Evolutionary conservation across 805 yeast species (phyloP), one percentile per base, ranked within the genome.

Genomic region (Cyberlindnera amylophila): DNA sequence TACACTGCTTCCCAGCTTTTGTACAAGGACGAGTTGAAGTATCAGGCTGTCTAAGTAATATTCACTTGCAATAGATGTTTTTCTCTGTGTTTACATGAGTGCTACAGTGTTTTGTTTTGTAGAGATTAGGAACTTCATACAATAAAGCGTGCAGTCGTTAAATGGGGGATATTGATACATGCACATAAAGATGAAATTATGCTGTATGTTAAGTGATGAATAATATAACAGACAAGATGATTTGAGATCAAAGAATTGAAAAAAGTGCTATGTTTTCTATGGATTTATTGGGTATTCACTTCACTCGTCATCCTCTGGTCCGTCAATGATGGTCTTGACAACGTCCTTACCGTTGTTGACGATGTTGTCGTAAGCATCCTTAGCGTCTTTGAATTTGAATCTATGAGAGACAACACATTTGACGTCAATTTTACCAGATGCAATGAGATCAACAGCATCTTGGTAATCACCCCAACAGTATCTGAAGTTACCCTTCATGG

Each of bases 291-390:
- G n/a, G n/a, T n/a, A n/a, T n/a, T n/a, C n/a, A n/a, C n/a, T n/a
- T 28, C 27, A 38, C 12, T 44, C 36, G 21, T 41, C 45, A 19
- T 52, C 54, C 35, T 55, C 59, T 4, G 96, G 96, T 4, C 96
- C 96, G 40, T 75, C 81, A 50, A 88, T 89, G 56, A 88, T 77
- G 48, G 86, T 81, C 70, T 88, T 88, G 55, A 87, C 80, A 42
- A 84, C 83, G 14, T 63, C 63, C 48, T 74, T 65, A 35, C 90
- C 90, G 32, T 74, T 70, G 49, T 76, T 73, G n/a, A 81, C 81
- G 34, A 74, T 69, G 46, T 62, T 61, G 48, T 86, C 82, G 63
- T 83, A 84, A 3, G 96, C 96, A 50, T 79, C 74, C 49, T 77
- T 72, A 15, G 95, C 88, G 41, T 87, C 81, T 30, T 75, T 73